Evolutionary conservation across 805 yeast species (phyloP).

Genomic region (Hanseniaspora opuntiae): DNA sequence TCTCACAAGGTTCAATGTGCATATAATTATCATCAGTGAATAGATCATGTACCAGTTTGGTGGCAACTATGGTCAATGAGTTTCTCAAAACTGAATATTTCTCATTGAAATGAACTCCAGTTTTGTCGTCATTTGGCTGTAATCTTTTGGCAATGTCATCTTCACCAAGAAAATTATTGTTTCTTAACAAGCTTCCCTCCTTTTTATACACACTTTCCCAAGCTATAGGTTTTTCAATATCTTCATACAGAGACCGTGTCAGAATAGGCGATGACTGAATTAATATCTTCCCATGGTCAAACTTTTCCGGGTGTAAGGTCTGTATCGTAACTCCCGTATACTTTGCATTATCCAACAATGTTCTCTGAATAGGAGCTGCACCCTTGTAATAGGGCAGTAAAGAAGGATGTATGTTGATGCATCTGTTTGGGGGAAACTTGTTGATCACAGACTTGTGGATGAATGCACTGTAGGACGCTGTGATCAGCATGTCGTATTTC

Average conservation of each 20-base stretch:
- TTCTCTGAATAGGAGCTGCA: slow-evolving; percentile 76
- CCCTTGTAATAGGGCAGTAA: slow-evolving; percentile 72
- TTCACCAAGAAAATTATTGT: background rate
- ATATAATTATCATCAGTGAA: background rate
- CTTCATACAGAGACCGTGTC: background rate
- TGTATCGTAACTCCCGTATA: slow-evolving; percentile 79
- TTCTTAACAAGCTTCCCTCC: background rate
- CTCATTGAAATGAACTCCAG: background rate
- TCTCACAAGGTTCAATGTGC: background rate
- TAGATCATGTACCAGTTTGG: background rate
- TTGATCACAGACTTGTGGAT: slow-evolving; percentile 53
- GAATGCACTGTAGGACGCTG: slow-evolving; percentile 78
- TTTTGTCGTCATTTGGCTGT: background rate
- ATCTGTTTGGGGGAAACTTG: slow-evolving; percentile 19
- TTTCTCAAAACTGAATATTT: background rate
- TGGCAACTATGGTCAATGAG: background rate
- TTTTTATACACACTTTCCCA: background rate
- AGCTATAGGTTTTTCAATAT: background rate
- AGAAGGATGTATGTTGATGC: slow-evolving; percentile 88
- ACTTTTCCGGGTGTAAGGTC: slow-evolving; percentile 73
- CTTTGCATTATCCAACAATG: slow-evolving; percentile 49
- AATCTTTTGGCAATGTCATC: background rate
- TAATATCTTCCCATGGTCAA: slow-evolving; percentile 66
- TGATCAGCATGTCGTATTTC: slow-evolving; percentile 55
- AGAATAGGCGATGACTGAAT: slow-evolving; percentile 34